phyloP scores from a whole-genome alignment of 805 yeast species.

The Sungouiozyma intestinalis region DNA sequence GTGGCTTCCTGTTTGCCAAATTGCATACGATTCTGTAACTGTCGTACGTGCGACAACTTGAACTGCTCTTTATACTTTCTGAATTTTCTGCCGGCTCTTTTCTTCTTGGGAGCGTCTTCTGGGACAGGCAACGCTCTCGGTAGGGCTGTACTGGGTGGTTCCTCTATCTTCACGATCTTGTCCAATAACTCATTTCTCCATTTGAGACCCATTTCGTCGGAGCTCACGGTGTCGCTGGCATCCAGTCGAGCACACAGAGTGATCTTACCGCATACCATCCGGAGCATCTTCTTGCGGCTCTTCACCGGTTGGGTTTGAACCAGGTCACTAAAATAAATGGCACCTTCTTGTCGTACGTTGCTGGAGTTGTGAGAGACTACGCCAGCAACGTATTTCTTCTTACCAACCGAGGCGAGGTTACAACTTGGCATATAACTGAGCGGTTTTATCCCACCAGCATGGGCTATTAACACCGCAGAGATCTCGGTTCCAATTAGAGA shows the following conservation, averaged over 20 bases:
- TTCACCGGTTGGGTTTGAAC: slow-evolving; percentile 51
- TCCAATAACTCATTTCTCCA: slow-evolving; percentile 50
- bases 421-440: slow-evolving; percentile 70
- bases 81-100: slow-evolving; percentile 75
- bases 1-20: slow-evolving; percentile 70
- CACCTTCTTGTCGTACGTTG: slow-evolving; percentile 57
- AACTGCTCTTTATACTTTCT: slow-evolving; percentile 74
- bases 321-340: slow-evolving; percentile 48
- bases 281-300: slow-evolving; percentile 54
- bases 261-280: slow-evolving; percentile 71
- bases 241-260: slow-evolving; percentile 80
- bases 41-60: slow-evolving; percentile 69
- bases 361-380: slow-evolving; percentile 29
- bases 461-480: slow-evolving; percentile 62
- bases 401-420: slow-evolving; percentile 71
- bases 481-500: slow-evolving; percentile 61
- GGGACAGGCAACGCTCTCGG: slow-evolving; percentile 70
- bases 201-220: slow-evolving; percentile 47
- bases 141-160: slow-evolving; percentile 65
- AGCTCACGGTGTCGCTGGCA: slow-evolving; percentile 29
- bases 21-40: slow-evolving; percentile 73
- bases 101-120: slow-evolving; percentile 62
- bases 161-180: slow-evolving; percentile 59
- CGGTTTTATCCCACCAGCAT: slow-evolving; percentile 56
- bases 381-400: slow-evolving; percentile 27